A percentile compares a stretch with the other conserved stretches of the same genome.
Evolutionary conservation across 441 rosid species (phyloP).

Genomic region (Francoa sonchifolia): DNA sequence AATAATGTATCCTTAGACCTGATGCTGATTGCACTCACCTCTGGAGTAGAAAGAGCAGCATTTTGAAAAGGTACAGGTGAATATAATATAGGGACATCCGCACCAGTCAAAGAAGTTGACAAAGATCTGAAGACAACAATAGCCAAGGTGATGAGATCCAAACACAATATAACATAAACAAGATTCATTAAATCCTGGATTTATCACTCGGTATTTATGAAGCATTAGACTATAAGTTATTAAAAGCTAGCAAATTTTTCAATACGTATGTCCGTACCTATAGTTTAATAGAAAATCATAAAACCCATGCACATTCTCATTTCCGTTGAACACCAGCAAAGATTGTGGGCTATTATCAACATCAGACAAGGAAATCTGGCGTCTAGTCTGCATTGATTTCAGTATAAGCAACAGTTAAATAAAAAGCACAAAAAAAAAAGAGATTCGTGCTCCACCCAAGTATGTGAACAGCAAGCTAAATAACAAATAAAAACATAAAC

Average conservation of each 20-base stretch:
- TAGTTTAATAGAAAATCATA: slow-evolving; percentile 80
- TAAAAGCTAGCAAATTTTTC: neutral
- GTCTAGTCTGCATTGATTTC: slow-evolving; percentile 51
- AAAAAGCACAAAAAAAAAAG: slow-evolving; percentile 3
- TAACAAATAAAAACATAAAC: slow-evolving; percentile 29
- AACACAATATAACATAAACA: slow-evolving; percentile 4
- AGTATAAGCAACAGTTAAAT: slow-evolving; percentile 9
- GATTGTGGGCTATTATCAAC: slow-evolving; percentile 81
- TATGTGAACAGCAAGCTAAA: neutral
- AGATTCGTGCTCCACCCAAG: neutral
- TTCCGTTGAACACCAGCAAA: slow-evolving; percentile 62
- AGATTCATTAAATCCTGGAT: neutral
- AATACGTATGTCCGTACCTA: slow-evolving; percentile 35
- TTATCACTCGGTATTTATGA: neutral
- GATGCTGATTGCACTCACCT: slow-evolving; percentile 38
- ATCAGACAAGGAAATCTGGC: slow-evolving; percentile 36
- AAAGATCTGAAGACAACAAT: slow-evolving; percentile 43
- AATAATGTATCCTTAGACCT: too few species aligned
- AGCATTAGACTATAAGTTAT: neutral
- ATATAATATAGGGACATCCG: slow-evolving; percentile 70
- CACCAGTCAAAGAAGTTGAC: slow-evolving; percentile 47
- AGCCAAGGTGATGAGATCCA: slow-evolving; percentile 11
- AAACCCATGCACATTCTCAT: slow-evolving; percentile 55
- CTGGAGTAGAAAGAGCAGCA: slow-evolving; percentile 74
- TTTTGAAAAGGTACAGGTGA: slow-evolving; percentile 74